phyloP scores from a whole-genome alignment of 192 early-diverging fungal genomes.

The Coemansia sp. region DNA sequence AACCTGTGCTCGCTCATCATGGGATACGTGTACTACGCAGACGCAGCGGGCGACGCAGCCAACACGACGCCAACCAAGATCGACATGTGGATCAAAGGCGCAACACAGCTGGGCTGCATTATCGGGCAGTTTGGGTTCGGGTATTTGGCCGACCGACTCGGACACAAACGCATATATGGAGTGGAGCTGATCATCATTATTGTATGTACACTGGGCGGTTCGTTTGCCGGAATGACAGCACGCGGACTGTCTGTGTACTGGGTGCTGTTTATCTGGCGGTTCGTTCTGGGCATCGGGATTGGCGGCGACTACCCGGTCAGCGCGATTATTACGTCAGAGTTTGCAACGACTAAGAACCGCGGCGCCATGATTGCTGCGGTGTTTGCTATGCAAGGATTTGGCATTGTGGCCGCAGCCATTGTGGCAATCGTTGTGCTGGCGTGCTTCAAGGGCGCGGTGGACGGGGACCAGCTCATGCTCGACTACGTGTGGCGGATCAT shows the following conservation, averaged over 20 bases:
- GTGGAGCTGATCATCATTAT: slow-evolving; percentile 89
- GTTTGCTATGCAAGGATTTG: slow-evolving; percentile 93
- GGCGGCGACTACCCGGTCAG: slow-evolving; percentile 96
- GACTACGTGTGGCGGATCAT: slow-evolving; percentile 93
- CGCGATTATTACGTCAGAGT: slow-evolving; percentile 92
- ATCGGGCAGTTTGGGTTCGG: slow-evolving; percentile 91
- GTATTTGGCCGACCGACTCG: slow-evolving; percentile 81
- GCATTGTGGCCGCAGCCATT: slow-evolving; percentile 76
- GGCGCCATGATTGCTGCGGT: slow-evolving; percentile 88
- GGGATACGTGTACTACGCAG: slow-evolving; percentile 62
- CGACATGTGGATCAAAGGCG: slow-evolving; percentile 85
- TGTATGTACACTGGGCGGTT: slow-evolving; percentile 75
- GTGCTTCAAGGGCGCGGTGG: slow-evolving; percentile 68
- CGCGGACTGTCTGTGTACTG: slow-evolving; percentile 65
- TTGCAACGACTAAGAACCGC: slow-evolving; percentile 71
- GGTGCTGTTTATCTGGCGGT: slow-evolving; percentile 84
- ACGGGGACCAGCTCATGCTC: slow-evolving; percentile 60
- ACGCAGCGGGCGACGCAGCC: slow-evolving; percentile 28
- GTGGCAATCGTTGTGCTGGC: slow-evolving; percentile 71
- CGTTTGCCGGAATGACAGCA: slow-evolving; percentile 67
- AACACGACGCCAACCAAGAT: slow-evolving; percentile 63
- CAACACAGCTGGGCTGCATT: slow-evolving; percentile 84
- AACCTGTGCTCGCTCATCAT: slow-evolving; percentile 88
- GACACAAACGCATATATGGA: slow-evolving; percentile 88
- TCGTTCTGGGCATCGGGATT: slow-evolving; percentile 89